Conservation (phyloP, 352 stramenopile genomes). For the Pythium rishiriense region DNA sequence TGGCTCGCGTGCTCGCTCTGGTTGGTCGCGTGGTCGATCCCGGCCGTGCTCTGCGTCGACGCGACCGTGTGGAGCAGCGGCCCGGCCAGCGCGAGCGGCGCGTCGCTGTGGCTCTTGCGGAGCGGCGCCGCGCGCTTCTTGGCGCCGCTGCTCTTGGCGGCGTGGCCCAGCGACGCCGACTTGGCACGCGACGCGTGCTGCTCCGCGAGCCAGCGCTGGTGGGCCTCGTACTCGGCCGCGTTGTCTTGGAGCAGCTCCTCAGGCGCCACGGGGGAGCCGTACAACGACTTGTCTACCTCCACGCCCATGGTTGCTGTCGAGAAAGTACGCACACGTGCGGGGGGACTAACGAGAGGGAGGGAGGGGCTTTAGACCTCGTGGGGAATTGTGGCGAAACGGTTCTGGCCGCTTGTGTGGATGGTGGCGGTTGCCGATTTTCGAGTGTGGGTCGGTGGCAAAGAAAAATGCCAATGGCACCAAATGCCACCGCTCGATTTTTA, state of each 20-base stretch:
- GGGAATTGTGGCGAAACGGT: too few relatives aligned
- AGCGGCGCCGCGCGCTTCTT: constrained; percentile 23
- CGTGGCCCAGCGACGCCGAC: constrained; percentile 14
- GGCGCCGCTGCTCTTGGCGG: neutral
- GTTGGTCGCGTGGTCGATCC: constrained; percentile 25
- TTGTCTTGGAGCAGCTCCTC: constrained; percentile 20
- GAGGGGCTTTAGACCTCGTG: too few relatives aligned
- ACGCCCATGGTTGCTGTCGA: constrained; percentile 17
- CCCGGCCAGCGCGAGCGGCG: constrained; percentile 15
- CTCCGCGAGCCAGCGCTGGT: constrained; percentile 23
- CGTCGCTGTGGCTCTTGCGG: constrained; percentile 39
- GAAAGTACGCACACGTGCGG: too few relatives aligned
- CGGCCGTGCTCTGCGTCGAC: constrained; percentile 34
- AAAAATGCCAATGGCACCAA: neutral
- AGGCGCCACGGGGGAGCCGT: constrained; percentile 6
- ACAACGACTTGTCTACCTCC: constrained; percentile 19
- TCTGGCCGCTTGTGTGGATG: neutral
- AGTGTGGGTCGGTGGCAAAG: neutral
- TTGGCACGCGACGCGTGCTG: constrained; percentile 17
- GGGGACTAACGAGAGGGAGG: too few relatives aligned
- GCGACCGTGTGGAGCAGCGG: constrained; percentile 15
- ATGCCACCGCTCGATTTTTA: constrained; percentile 19
- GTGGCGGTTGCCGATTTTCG: neutral
- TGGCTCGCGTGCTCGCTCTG: constrained; percentile 23
- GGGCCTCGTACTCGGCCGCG: constrained; percentile 18